These are phyloP conservation scores for Neonectria faginata DNA, from an alignment of 2,329 filamentous ascomycete genomes.

Conservation along the genomic window DNA sequence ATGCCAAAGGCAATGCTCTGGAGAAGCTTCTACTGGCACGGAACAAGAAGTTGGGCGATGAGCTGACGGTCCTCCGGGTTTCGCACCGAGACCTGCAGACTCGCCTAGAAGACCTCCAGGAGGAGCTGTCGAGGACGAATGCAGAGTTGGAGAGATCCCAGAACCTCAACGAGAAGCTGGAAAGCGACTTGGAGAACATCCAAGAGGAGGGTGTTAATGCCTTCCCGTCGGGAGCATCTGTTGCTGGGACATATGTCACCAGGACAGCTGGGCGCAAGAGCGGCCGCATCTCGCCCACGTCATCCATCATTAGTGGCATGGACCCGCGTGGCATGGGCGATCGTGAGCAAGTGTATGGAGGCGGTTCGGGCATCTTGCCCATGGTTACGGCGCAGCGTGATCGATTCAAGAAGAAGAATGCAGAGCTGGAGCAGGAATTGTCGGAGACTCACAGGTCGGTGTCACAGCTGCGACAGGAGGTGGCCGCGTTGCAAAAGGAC, in stretches of 20 bases:
- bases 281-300: conserved; percentile 85
- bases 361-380: conserved; percentile 89
- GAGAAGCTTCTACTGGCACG: conserved; percentile 91
- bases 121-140: conserved; percentile 85
- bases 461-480: conserved; percentile 88
- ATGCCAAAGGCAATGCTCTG: conserved; percentile 77
- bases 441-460: conserved; percentile 85
- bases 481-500: conserved; percentile 93
- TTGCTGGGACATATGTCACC: conserved; percentile 89
- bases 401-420: conserved; percentile 96
- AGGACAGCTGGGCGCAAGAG: conserved; percentile 71
- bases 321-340: conserved; percentile 70
- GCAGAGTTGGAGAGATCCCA: conserved; percentile 87
- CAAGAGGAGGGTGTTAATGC: conserved; percentile 87
- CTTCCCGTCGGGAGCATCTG: conserved; percentile 90
- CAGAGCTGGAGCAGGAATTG: conserved; percentile 89
- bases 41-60: conserved; percentile 96
- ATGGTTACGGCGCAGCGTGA: conserved; percentile 99
- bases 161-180: conserved; percentile 86
- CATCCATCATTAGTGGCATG: conserved; percentile 98
- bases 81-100: conserved; percentile 92
- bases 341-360: conserved; percentile 72
- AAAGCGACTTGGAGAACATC: conserved; percentile 89
- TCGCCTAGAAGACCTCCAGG: conserved; percentile 82
- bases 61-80: conserved; percentile 90